These are phyloP conservation scores for Stylonectria norvegica DNA, from an alignment of 2,329 filamentous ascomycete genomes.

Conservation along the genomic window DNA sequence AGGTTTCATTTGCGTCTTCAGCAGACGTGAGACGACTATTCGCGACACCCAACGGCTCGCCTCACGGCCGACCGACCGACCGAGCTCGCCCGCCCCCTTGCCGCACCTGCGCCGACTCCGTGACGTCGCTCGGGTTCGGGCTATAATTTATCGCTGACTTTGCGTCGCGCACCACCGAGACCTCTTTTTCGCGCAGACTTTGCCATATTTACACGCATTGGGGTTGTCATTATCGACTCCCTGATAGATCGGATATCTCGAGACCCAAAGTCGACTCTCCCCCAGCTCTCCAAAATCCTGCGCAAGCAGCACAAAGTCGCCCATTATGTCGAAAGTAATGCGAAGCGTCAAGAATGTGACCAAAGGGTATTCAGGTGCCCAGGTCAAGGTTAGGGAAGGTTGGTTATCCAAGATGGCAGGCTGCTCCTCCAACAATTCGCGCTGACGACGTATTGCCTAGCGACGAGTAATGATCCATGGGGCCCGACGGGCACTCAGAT, in stretches of 20 bases:
- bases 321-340: constrained; percentile 90
- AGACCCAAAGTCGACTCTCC: not conserved
- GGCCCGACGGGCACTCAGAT: constrained; percentile 96
- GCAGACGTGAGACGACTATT: too few relatives aligned
- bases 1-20: too few relatives aligned
- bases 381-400: constrained; percentile 99
- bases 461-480: constrained; percentile 98
- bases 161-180: not conserved
- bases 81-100: not conserved
- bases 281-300: not conserved
- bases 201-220: not conserved
- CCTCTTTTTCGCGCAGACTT: not conserved
- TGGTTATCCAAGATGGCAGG: constrained; percentile 30
- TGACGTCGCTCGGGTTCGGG: not conserved
- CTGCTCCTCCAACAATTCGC: constrained; percentile 3
- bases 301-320: constrained; percentile 19
- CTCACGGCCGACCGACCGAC: too few relatives aligned
- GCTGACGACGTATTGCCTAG: constrained; percentile 47
- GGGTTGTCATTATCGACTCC: not conserved
- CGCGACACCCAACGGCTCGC: not conserved
- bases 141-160: not conserved
- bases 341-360: constrained; percentile 99
- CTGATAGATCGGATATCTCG: not conserved
- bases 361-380: constrained; percentile 93
- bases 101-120: not conserved